Evolutionary conservation across 2,329 filamentous ascomycete genomes (phyloP), one percentile per base, ranked within the genome.

Genomic region (Albophoma yamanashiensis): DNA sequence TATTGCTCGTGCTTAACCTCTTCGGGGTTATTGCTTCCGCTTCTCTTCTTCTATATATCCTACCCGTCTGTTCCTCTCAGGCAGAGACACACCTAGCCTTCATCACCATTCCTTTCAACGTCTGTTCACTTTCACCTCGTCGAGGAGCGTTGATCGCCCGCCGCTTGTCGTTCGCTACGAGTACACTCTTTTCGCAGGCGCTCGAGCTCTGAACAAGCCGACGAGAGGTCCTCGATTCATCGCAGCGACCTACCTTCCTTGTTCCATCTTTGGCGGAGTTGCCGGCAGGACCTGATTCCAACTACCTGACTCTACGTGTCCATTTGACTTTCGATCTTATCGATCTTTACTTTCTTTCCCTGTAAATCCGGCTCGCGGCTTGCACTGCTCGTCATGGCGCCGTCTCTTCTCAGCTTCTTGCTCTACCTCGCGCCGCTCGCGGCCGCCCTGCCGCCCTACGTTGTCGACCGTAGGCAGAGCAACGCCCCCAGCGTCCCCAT

Each of bases 401-500:
- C 58, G 59, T 64, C 64, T 57, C 57, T 71, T 57, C 55, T 69
- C 61, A 57, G 65, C 58, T 63, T 64, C 52, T 59, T 71, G 40
- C 63, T 71, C 25, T 36, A 68, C 45, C 60, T 62, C 56, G 62
- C 65, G 38, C 68, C 70, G 55, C 62, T 73, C 34, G 69, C 67
- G 55, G 64, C 64, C 25, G 67, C 68, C 25, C 63, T 65, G 36
- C 71, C 72, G 6, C 42, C 62, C 8, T 62, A 66, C 57, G 55
- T 64, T 47, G 60, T 62, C 56, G 47, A 62, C 20, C 60, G 61
- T 50, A 60, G 47, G 36, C 60, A 7, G 12, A 50, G 34, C 45
- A 59, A 43, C 22, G 27, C 27, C 27, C n/a, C 57, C 40, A 58
- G 63, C 38, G 67, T 81, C 17, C 77, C 79, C 64, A 71, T 86